Percentiles rank a stretch among this genome's conserved stretches.
Evolutionary conservation across 78 protist genomes (phyloP).

Genomic region (Chrysochromulina parva): DNA sequence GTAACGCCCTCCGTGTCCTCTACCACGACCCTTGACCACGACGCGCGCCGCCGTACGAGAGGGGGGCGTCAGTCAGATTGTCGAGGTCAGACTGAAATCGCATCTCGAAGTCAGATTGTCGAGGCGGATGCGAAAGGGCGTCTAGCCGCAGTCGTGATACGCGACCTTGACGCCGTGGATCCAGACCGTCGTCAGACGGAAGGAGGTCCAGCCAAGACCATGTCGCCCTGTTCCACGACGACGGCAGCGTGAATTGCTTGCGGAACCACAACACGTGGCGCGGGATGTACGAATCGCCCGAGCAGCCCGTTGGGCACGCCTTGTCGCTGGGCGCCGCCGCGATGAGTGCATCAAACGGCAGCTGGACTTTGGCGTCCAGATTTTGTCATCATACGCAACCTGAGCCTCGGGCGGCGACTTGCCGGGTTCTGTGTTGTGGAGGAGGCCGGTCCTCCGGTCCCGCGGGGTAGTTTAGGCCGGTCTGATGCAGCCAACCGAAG

Average conservation of each 20-base stretch:
- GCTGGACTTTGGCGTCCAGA: conserved; percentile 3
- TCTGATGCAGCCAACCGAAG: conserved; percentile 13
- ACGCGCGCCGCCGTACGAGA: no score
- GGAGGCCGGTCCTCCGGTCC: background rate
- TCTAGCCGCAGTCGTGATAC: conserved; percentile 41
- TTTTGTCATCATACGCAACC: conserved; percentile 14
- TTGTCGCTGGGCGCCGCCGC: background rate
- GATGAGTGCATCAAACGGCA: conserved; percentile 46
- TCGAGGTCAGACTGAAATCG: no score
- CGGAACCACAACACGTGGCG: conserved; percentile 43
- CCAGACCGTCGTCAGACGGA: background rate
- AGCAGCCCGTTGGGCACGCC: background rate
- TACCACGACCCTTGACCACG: no score
- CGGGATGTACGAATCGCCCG: conserved; percentile 26
- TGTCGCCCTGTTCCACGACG: background rate
- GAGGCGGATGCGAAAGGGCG: conserved; percentile 36
- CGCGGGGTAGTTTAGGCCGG: background rate
- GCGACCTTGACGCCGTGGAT: conserved; percentile 26
- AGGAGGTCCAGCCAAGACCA: background rate
- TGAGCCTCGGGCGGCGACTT: background rate
- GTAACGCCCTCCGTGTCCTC: no score
- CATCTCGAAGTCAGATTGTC: conserved; percentile 14
- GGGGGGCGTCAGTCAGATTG: no score
- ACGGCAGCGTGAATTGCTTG: conserved; percentile 31
- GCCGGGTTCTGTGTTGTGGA: background rate